These are phyloP conservation scores for Syzygium malaccense DNA, from an alignment of 441 rosid species.

Conservation along the genomic window DNA sequence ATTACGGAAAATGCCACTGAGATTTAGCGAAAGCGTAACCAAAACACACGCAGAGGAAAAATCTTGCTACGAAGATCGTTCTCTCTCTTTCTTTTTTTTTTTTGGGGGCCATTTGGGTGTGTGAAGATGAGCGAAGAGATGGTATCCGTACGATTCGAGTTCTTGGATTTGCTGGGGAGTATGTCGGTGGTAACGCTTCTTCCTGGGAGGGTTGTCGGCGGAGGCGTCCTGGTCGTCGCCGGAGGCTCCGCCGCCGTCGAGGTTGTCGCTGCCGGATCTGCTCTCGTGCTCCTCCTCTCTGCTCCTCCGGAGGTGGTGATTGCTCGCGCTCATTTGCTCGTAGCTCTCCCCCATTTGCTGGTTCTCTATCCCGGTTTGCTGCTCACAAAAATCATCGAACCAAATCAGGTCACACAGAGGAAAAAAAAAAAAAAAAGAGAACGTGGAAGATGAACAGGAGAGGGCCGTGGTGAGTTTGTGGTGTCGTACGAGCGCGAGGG, in stretches of 20 bases:
- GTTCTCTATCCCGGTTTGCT: constrained; percentile 66
- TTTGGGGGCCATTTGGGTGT: neutral
- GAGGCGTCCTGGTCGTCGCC: constrained; percentile 4
- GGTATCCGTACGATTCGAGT: constrained; percentile 10
- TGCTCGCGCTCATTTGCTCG: constrained; percentile 20
- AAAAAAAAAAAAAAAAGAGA: neutral
- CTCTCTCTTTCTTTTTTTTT: neutral
- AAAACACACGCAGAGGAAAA: neutral
- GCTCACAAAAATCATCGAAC: constrained; percentile 10
- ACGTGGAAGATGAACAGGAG: neutral
- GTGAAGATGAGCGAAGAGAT: neutral
- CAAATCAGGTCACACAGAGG: neutral
- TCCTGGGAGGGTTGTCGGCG: constrained; percentile 5
- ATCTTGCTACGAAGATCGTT: neutral
- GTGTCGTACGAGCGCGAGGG: constrained; percentile 7
- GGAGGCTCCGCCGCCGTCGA: constrained; percentile 34
- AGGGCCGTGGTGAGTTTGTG: neutral
- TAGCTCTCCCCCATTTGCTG: constrained; percentile 56
- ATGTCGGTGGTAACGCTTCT: constrained; percentile 68
- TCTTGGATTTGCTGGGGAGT: constrained; percentile 15
- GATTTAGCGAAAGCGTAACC: neutral
- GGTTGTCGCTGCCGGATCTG: constrained; percentile 82
- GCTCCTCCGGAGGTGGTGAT: constrained; percentile 25
- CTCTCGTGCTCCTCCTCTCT: constrained; percentile 50
- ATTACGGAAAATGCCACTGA: neutral